These are phyloP conservation scores for Paraglomus brasilianum DNA, from an alignment of 192 early-diverging fungal species.

Conservation along the genomic window DNA sequence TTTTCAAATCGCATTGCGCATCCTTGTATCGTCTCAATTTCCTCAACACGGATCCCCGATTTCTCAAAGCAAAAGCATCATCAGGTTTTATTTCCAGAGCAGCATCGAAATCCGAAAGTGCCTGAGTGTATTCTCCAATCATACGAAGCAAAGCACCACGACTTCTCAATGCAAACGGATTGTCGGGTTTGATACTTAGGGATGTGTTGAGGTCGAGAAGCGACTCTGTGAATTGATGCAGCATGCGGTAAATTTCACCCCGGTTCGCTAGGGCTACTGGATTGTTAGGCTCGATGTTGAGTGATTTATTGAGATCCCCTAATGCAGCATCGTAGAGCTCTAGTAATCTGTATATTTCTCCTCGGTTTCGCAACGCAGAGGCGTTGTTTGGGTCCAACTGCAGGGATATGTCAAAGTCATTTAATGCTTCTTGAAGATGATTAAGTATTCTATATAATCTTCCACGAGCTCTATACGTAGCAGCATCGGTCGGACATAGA, in stretches of 20 bases:
- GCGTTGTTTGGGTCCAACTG: neutral
- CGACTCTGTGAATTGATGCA: neutral
- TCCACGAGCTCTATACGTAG: neutral
- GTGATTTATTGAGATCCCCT: conserved; percentile 6
- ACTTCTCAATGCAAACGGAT: neutral
- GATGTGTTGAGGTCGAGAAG: neutral
- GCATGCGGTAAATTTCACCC: conserved; percentile 17
- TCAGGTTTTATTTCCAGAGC: neutral
- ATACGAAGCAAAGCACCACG: conserved; percentile 4
- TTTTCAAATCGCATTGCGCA: conserved; percentile 1
- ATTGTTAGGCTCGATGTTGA: conserved; percentile 3
- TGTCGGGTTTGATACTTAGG: neutral
- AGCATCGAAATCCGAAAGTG: conserved; percentile 4
- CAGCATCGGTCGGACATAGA: neutral
- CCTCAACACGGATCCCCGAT: conserved; percentile 12
- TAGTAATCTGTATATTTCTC: conserved; percentile 1
- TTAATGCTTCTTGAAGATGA: conserved; percentile 8
- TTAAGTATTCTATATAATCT: neutral
- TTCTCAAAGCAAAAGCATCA: neutral
- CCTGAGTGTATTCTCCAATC: conserved; percentile 2
- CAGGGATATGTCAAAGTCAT: neutral
- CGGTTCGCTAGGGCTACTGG: conserved; percentile 9
- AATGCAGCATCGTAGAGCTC: neutral
- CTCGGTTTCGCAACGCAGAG: neutral
- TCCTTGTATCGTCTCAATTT: conserved; percentile 5